Conservation (phyloP, 768 basidiomycete genomes). For the Auricularia cornea region DNA sequence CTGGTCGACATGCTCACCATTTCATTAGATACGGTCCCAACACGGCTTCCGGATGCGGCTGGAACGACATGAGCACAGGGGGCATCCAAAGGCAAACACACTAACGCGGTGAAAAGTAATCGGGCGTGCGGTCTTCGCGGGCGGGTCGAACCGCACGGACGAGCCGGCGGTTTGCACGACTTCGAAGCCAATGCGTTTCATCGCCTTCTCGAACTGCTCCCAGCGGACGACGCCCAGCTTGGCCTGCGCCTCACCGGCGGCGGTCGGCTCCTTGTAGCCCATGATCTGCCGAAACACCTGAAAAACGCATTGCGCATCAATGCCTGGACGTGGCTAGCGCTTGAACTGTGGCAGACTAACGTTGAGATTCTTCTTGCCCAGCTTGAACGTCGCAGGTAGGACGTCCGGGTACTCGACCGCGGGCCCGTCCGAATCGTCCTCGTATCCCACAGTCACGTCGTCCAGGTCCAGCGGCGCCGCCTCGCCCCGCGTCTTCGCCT, state of each 20-base stretch:
- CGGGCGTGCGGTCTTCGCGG: background rate
- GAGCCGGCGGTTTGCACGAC: constrained; percentile 5
- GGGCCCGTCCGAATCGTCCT: background rate
- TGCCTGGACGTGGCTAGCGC: too few species aligned
- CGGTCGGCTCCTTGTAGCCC: background rate
- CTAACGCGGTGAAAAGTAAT: constrained; percentile 5
- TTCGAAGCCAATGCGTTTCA: constrained; percentile 1
- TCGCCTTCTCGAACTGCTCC: background rate
- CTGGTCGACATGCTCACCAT: too few species aligned
- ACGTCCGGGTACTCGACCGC: background rate
- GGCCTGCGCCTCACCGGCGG: background rate
- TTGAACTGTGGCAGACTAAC: background rate
- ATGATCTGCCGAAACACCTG: constrained; percentile 1
- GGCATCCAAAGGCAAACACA: too few species aligned
- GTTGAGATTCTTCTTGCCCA: background rate
- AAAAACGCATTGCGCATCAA: too few species aligned
- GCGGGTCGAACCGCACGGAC: constrained; percentile 4
- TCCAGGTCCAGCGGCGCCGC: background rate
- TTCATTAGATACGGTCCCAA: too few species aligned
- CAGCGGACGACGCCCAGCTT: background rate
- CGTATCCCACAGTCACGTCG: too few species aligned
- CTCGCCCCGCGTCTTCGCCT: background rate
- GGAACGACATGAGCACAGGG: too few species aligned
- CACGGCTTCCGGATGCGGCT: too few species aligned
- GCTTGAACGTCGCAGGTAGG: background rate